Base-by-base conservation (phyloP, 305 asterid species). In the Caryopteris hybrid region DNA sequence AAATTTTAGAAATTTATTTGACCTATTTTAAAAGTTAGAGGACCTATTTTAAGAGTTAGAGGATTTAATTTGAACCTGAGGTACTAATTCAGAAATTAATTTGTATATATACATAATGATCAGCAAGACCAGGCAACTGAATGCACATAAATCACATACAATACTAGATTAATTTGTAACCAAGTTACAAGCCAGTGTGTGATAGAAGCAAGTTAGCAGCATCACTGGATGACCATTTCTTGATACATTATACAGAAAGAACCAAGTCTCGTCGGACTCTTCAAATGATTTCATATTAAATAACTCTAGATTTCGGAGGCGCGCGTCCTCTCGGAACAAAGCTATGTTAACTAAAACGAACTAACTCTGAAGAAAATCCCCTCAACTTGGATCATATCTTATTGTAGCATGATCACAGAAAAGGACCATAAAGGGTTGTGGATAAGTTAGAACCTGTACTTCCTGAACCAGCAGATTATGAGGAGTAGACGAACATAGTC, bases 201-300 rank as follows among this genome's bases (percentile, higher is more conserved):
- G 31, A 25, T 17, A 47, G n/a, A 29, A 39, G 22, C 64, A 50
- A 4, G 31, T 9, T 18, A 50, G 42, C 45, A 23, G 53, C 54
- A n/a, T n/a, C n/a, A n/a, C n/a, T n/a, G n/a, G n/a, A n/a, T n/a
- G n/a, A n/a, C n/a, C n/a, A n/a, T n/a, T n/a, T n/a, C n/a, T 7
- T 56, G 64, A 25, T 20, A 64, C 67, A 68, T 43, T 38, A 38
- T n/a, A 70, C 52, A 64, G 23, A 14, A 39, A 50, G 23, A 41
- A 36, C 27, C 20, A 56, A 45, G 45, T 34, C 46, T 17, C 12
- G 17, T 57, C 75, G 38, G 51, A 64, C 65, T 34, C 66, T 74
- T 34, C 39, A 52, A 25, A 43, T 52, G 53, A 71, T 34, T 61
- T 41, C 21, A 18, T 23, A 2, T 31, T 65, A 53, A 8, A 16